These are phyloP conservation scores for Bolboschoenoplectus hybrid DNA, from an alignment of 202 grass and related monocot species.

Conservation along the genomic window DNA sequence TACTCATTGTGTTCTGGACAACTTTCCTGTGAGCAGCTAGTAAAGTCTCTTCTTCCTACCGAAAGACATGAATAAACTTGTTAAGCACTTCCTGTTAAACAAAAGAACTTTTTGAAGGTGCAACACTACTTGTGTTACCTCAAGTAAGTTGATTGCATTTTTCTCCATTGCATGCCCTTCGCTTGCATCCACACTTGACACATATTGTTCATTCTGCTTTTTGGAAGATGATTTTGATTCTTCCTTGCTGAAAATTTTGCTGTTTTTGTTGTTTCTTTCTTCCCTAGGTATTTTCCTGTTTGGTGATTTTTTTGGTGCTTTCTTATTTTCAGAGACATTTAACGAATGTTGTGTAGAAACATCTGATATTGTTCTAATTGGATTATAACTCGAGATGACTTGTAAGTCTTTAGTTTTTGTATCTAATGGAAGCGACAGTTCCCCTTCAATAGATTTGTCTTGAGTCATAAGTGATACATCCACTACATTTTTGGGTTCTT, in stretches of 20 bases:
- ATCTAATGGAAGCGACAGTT: constrained; percentile 23
- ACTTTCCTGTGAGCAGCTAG: constrained; percentile 54
- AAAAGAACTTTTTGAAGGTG: constrained; percentile 20
- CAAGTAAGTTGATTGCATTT: constrained; percentile 33
- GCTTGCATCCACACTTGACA: constrained; percentile 30
- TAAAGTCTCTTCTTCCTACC: constrained; percentile 50
- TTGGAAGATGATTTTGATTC: not conserved
- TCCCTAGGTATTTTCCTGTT: constrained; percentile 24
- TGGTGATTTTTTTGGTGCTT: constrained; percentile 38
- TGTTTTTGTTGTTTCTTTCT: constrained; percentile 41
- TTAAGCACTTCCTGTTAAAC: not conserved
- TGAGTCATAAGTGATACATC: not conserved
- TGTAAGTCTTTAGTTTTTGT: constrained; percentile 10
- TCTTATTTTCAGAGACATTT: constrained; percentile 36
- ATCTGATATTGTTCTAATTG: constrained; percentile 37
- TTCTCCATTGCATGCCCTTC: constrained; percentile 28
- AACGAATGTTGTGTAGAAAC: constrained; percentile 33
- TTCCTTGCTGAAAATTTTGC: constrained; percentile 23
- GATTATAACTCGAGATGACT: constrained; percentile 19
- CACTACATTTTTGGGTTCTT: not conserved
- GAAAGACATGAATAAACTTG: constrained; percentile 12
- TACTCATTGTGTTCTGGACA: constrained; percentile 53
- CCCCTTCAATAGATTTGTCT: constrained; percentile 28
- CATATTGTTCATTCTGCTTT: constrained; percentile 26
- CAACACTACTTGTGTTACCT: constrained; percentile 26